phyloP scores from a whole-genome alignment of 805 yeast genomes.

The Vanderwaltozyma tropicalis region DNA sequence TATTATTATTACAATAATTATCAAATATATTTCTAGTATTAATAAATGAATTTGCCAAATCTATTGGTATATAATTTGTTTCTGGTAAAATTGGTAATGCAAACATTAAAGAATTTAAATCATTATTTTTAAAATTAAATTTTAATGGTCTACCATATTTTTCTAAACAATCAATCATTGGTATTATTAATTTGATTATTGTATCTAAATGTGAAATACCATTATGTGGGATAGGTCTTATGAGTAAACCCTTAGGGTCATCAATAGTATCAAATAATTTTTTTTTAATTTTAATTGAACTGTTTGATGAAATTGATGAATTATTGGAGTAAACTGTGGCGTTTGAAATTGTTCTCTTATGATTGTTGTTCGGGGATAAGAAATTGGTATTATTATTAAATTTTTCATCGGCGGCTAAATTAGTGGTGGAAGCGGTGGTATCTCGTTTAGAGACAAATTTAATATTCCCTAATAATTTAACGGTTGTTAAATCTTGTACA shows the following conservation, averaged over 20 bases:
- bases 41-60: background rate
- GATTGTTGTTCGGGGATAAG: background rate
- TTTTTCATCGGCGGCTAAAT: background rate
- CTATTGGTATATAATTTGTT: background rate
- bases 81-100: conserved; percentile 67
- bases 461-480: conserved; percentile 19
- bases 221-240: conserved; percentile 58
- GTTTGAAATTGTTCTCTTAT: conserved; percentile 1
- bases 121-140: conserved; percentile 43
- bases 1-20: too few species aligned
- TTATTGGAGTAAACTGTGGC: background rate
- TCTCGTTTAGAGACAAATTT: conserved; percentile 4
- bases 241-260: conserved; percentile 26
- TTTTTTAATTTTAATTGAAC: conserved; percentile 1
- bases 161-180: conserved; percentile 53
- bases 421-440: background rate
- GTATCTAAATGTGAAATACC: conserved; percentile 61
- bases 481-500: conserved; percentile 8
- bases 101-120: conserved; percentile 47
- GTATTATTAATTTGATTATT: conserved; percentile 55
- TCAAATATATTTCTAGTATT: background rate
- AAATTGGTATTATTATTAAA: background rate
- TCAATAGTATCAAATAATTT: background rate
- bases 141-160: conserved; percentile 66
- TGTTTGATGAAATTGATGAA: background rate